phyloP scores from a whole-genome alignment of 2,329 filamentous ascomycete genomes.

The Lasiodiplodia sp. region DNA sequence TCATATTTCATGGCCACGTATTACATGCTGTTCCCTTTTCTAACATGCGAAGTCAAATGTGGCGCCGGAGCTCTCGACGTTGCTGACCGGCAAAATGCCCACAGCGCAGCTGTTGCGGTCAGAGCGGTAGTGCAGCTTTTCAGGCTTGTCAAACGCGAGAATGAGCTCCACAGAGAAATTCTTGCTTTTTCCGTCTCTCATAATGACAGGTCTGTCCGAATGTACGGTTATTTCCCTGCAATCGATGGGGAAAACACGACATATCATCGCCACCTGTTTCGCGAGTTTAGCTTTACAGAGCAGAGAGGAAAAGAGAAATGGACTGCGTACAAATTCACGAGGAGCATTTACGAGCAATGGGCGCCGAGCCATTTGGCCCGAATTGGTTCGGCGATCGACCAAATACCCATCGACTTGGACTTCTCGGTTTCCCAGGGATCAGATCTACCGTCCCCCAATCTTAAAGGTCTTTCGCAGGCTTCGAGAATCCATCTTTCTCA shows the following conservation, averaged over 20 bases:
- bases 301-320: slow-evolving; percentile 32
- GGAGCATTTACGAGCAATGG: slow-evolving; percentile 7
- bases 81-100: too few relatives aligned
- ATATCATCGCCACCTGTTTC: slow-evolving; percentile 34
- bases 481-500: background rate
- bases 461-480: background rate
- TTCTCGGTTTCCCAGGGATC: background rate
- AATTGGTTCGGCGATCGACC: slow-evolving; percentile 30
- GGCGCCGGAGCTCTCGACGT: too few relatives aligned
- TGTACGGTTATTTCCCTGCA: slow-evolving; percentile 35
- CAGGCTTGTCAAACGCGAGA: too few relatives aligned
- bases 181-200: too few relatives aligned
- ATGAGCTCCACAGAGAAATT: too few relatives aligned
- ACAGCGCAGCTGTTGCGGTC: too few relatives aligned
- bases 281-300: slow-evolving; percentile 30
- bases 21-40: slow-evolving; percentile 43
- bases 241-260: slow-evolving; percentile 32
- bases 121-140: too few relatives aligned
- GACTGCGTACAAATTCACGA: slow-evolving; percentile 33
- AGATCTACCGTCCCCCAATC: background rate
- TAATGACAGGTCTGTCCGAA: too few relatives aligned
- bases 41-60: slow-evolving; percentile 59
- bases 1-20: slow-evolving; percentile 55
- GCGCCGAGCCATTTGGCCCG: slow-evolving; percentile 29
- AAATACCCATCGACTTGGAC: slow-evolving; percentile 4